Percentiles rank a stretch among this genome's conserved stretches.
phyloP scores from a whole-genome alignment of 768 basidiomycete species.

The Phylloporus arenicola region DNA sequence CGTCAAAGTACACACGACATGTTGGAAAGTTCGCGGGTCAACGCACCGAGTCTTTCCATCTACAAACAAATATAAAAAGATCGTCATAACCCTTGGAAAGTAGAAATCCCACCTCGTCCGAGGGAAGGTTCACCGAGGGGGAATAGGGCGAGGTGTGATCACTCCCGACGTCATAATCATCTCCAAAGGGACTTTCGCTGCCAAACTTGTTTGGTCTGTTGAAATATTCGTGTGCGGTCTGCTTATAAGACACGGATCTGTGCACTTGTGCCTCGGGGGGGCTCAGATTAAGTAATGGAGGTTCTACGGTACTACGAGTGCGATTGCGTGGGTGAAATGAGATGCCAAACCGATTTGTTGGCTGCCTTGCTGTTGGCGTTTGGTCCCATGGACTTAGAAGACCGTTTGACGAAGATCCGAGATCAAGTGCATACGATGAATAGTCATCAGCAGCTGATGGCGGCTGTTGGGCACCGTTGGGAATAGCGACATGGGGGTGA shows the following conservation, averaged over 20 bases:
- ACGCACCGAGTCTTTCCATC: slow-evolving; percentile 24
- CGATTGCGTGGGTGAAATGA: slow-evolving; percentile 30
- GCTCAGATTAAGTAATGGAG: slow-evolving; percentile 25
- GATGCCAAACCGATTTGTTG: slow-evolving; percentile 16
- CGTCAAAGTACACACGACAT: slow-evolving; percentile 34
- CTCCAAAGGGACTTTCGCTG: slow-evolving; percentile 18
- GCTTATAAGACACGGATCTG: slow-evolving; percentile 40
- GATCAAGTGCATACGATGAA: slow-evolving; percentile 30
- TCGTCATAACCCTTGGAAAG: slow-evolving; percentile 19
- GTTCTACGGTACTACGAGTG: slow-evolving; percentile 35
- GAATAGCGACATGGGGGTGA: slow-evolving; percentile 36
- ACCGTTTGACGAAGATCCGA: slow-evolving; percentile 15
- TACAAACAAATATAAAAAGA: slow-evolving; percentile 14
- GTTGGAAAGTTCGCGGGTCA: slow-evolving; percentile 33
- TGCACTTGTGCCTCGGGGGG: slow-evolving; percentile 53
- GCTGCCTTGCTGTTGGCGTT: slow-evolving; percentile 23
- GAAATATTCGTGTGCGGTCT: slow-evolving; percentile 23
- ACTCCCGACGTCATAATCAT: slow-evolving; percentile 13
- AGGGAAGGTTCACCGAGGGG: slow-evolving; percentile 32
- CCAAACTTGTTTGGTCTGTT: slow-evolving; percentile 41
- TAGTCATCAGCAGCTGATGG: slow-evolving; percentile 24
- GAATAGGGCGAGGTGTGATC: slow-evolving; percentile 31
- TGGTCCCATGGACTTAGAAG: slow-evolving; percentile 34
- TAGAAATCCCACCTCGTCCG: slow-evolving; percentile 32
- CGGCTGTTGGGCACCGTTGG: slow-evolving; percentile 32